phyloP scores from a whole-genome alignment of 176 grass and related monocot genomes.

The Zoysia japonica region DNA sequence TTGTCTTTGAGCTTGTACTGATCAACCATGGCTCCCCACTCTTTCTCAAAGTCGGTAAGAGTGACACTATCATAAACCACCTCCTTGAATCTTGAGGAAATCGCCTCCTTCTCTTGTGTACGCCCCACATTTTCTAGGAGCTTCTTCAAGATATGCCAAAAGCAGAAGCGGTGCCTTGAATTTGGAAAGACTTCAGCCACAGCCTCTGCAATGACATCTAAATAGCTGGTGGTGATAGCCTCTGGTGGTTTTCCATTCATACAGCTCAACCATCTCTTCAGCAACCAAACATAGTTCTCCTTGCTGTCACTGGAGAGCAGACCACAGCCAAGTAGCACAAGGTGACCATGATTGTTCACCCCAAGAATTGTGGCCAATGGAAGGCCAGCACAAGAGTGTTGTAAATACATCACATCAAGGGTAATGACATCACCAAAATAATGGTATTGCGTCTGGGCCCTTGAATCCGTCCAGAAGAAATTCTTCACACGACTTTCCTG shows the following conservation, averaged over 20 bases:
- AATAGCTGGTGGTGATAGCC: constrained; percentile 69
- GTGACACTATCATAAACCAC: constrained; percentile 82
- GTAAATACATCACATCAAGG: constrained; percentile 72
- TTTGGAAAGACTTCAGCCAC: constrained; percentile 65
- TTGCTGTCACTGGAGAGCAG: constrained; percentile 61
- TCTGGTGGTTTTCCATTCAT: constrained; percentile 75
- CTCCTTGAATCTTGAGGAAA: constrained; percentile 71
- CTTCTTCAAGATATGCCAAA: constrained; percentile 86
- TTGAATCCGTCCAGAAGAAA: constrained; percentile 77
- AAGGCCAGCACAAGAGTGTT: constrained; percentile 46
- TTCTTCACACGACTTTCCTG: constrained; percentile 63
- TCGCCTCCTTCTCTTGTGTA: constrained; percentile 67
- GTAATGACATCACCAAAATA: constrained; percentile 69
- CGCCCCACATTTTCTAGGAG: constrained; percentile 66
- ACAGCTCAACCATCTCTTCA: constrained; percentile 74
- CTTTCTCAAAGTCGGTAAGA: constrained; percentile 75
- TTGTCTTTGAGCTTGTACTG: constrained; percentile 79
- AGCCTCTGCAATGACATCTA: constrained; percentile 55
- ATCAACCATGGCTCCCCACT: constrained; percentile 72
- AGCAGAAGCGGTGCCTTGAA: constrained; percentile 66
- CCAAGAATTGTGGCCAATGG: constrained; percentile 70
- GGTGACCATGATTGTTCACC: constrained; percentile 86
- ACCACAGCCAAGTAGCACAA: constrained; percentile 71
- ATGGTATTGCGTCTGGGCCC: constrained; percentile 65
- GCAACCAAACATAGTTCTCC: constrained; percentile 71